Evolutionary conservation across 345 rosid genomes (phyloP).

Genomic region (Eutrema heterophyllum): DNA sequence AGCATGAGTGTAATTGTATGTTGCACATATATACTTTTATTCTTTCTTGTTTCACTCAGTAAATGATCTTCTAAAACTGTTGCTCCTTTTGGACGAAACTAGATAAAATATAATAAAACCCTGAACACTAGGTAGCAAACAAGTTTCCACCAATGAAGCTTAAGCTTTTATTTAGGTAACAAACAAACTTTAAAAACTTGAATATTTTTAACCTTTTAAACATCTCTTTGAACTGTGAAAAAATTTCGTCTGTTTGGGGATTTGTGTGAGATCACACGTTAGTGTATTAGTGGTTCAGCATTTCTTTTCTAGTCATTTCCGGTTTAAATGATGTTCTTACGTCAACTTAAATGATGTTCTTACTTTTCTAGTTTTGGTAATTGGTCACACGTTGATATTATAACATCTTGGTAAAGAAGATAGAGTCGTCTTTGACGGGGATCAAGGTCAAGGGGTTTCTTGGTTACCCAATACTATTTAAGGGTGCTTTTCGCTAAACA

Average conservation of each 20-base stretch:
- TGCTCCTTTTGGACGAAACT: background rate
- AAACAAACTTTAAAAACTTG: background rate
- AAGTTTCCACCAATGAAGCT: background rate
- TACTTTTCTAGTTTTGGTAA: constrained; percentile 5
- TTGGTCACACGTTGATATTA: background rate
- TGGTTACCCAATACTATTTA: background rate
- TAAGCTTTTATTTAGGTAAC: constrained; percentile 4
- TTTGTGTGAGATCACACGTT: constrained; percentile 5
- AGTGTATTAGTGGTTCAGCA: background rate
- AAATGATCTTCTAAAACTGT: background rate
- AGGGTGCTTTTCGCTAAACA: background rate
- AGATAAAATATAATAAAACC: background rate
- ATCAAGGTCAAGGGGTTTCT: constrained; percentile 3
- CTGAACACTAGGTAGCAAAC: background rate
- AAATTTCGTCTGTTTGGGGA: background rate
- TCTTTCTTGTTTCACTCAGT: constrained; percentile 7
- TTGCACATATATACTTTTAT: constrained; percentile 26
- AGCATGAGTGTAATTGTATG: constrained; percentile 65
- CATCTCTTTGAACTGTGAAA: background rate
- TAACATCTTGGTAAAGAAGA: background rate
- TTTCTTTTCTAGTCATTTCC: constrained; percentile 6
- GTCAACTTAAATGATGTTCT: too few relatives aligned
- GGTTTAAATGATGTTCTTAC: background rate
- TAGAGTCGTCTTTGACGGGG: background rate
- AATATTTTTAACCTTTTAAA: background rate